Evolutionary conservation across 2,329 filamentous ascomycete genomes (phyloP).

Genomic region (Penicillium sp.): DNA sequence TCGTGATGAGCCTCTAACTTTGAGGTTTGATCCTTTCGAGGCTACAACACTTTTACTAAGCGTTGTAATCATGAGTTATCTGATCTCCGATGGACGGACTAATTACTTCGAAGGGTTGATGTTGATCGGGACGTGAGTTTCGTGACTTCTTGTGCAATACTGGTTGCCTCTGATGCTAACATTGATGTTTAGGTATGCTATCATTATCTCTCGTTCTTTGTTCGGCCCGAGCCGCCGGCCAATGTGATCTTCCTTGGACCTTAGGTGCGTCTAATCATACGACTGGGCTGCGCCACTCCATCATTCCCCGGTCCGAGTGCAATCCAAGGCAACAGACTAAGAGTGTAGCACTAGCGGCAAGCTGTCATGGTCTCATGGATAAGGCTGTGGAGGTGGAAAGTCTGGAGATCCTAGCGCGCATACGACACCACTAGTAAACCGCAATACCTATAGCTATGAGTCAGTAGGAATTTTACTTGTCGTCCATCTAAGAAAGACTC

Average conservation of each 20-base stretch:
- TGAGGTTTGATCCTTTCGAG: constrained; percentile 20
- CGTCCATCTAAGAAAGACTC: constrained; percentile 14
- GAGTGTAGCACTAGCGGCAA: neutral
- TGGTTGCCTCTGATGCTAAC: neutral
- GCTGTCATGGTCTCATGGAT: too few species aligned
- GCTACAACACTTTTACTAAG: constrained; percentile 19
- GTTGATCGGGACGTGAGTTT: constrained; percentile 23
- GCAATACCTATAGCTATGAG: constrained; percentile 2
- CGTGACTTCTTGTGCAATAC: neutral
- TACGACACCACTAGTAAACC: constrained; percentile 14
- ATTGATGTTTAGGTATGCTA: constrained; percentile 11
- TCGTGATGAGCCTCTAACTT: constrained; percentile 9
- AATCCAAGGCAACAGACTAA: neutral
- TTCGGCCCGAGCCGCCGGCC: constrained; percentile 6
- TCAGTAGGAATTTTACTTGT: neutral
- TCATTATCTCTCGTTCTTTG: constrained; percentile 18
- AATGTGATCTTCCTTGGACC: constrained; percentile 5
- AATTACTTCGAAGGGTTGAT: constrained; percentile 24
- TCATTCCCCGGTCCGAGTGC: too few species aligned
- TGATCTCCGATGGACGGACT: constrained; percentile 20
- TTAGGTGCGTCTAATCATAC: neutral
- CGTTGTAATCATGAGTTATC: constrained; percentile 21
- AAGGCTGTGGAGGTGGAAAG: too few species aligned
- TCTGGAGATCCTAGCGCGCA: constrained; percentile 6
- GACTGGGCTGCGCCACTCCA: too few species aligned